Base-by-base conservation (phyloP, 108 stramenopile genomes). In the Schizochytrium sp. region DNA sequence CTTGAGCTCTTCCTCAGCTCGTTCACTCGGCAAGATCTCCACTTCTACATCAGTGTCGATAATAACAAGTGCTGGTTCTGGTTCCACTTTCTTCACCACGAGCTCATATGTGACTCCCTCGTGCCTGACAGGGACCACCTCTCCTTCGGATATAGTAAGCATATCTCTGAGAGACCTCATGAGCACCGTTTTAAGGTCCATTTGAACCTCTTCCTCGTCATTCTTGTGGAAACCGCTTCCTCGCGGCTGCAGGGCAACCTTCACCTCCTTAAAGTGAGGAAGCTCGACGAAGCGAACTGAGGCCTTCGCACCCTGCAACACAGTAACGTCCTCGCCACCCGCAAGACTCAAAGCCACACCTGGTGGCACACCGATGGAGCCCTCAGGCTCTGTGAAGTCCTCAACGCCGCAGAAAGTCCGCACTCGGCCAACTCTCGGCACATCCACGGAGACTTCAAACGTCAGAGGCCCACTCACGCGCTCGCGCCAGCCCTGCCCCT, bases 221-320 rank as follows among this genome's bases (percentile, higher is more conserved):
- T 53, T 53, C 50, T n/a, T 47, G 28, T 83, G 76, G 28, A 83
- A 83, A 38, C 76, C 76, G 10, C 55, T n/a, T 13, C 76, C 76
- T 28, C 76, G 76, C 17, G 76, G 76, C 53, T 83, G 76, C 2
- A 83, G 55, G 47, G 76, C 76, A 2, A 83, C 76, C 76, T 83
- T 83, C 28, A 83, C 76, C 76, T 83, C 40, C 12, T 10, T 38
- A 28, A 55, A 40, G 47, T 83, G 76, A 47, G 50, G 50, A 55
- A 83, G 76, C 47, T 49, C 28, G n/a, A 17, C 50, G 28, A 83
- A 83, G 47, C 76, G 47, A 38, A 83, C 28, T 17, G 38, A n/a
- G 53, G 55, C 53, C 2, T 83, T n/a, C 5, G 50, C n/a, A 8
- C 76, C 76, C 10, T 55, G 50, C 0, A 83, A 40, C 47, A n/a